Evolutionary conservation across 768 basidiomycete species (phyloP).

Genomic region (Tulasnella sp.): DNA sequence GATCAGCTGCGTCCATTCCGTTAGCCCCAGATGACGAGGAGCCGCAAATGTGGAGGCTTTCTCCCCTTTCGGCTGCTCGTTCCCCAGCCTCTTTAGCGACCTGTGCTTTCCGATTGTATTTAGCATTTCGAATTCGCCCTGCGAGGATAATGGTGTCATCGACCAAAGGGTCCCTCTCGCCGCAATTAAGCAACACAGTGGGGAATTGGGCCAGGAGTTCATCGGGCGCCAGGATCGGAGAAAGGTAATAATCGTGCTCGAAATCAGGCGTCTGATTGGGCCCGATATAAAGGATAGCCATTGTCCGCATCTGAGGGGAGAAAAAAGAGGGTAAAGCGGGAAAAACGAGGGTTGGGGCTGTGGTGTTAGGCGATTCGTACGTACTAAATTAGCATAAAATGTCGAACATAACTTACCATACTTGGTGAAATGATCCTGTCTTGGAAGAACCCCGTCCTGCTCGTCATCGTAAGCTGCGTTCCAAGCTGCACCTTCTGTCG

Average conservation of each 20-base stretch:
- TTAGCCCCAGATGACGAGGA: conserved; percentile 37
- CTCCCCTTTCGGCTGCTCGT: conserved; percentile 6
- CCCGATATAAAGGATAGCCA: conserved; percentile 97
- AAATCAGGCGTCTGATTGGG: conserved; percentile 94
- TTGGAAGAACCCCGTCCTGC: conserved; percentile 89
- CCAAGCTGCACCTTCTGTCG: conserved; percentile 61
- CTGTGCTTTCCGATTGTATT: conserved; percentile 68
- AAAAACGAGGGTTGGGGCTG: conserved; percentile 5
- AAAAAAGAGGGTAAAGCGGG: not conserved
- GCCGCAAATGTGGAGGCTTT: not conserved
- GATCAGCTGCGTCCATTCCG: conserved; percentile 38
- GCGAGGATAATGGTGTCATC: conserved; percentile 98
- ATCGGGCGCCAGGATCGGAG: conserved; percentile 87
- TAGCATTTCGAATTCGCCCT: conserved; percentile 92
- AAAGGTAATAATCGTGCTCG: conserved; percentile 91
- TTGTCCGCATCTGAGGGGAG: conserved; percentile 87
- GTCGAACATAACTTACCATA: conserved; percentile 68
- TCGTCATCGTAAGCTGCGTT: conserved; percentile 92
- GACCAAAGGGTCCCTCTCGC: conserved; percentile 94
- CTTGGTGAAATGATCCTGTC: conserved; percentile 92
- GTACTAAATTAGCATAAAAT: conserved; percentile 20
- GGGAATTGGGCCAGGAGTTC: conserved; percentile 90
- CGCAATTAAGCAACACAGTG: conserved; percentile 89
- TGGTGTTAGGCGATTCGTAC: not conserved
- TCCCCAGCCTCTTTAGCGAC: conserved; percentile 17